Evolutionary conservation across 768 basidiomycete genomes (phyloP).

Genomic region (Mycena epipterygia): DNA sequence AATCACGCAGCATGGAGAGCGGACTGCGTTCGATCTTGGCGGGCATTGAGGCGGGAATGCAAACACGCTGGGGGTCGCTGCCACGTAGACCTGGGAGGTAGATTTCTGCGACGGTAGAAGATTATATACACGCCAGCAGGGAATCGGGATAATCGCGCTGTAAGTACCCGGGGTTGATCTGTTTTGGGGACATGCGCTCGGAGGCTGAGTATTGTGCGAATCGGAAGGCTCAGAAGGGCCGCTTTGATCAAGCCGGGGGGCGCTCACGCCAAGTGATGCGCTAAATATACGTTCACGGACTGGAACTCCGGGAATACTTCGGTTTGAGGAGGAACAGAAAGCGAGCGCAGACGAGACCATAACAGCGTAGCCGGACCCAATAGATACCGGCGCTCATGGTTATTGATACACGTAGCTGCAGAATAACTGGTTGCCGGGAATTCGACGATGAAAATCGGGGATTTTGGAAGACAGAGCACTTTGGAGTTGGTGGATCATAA

Average conservation of each 20-base stretch:
- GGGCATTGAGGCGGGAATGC: neutral
- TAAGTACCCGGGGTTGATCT: neutral
- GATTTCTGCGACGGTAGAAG: neutral
- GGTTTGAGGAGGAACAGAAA: no score
- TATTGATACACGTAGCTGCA: no score
- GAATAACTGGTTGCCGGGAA: no score
- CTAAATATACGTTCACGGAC: neutral
- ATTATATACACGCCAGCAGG: neutral
- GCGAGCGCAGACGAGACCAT: no score
- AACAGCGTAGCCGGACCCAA: no score
- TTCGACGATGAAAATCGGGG: no score
- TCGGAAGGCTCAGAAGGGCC: neutral
- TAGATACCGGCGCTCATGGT: no score
- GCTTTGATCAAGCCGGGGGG: neutral
- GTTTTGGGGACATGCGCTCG: neutral
- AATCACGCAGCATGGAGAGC: slow-evolving; percentile 4
- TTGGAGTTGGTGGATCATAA: no score
- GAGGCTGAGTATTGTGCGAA: neutral
- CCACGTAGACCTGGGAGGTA: neutral
- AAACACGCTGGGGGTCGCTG: neutral
- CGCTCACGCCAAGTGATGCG: slow-evolving; percentile 5
- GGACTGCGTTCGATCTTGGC: neutral
- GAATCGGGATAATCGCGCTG: slow-evolving; percentile 29
- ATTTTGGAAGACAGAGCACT: no score
- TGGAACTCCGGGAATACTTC: neutral